Conservation (phyloP, 352 stramenopile species). For the Globisporangium nodosum region DNA sequence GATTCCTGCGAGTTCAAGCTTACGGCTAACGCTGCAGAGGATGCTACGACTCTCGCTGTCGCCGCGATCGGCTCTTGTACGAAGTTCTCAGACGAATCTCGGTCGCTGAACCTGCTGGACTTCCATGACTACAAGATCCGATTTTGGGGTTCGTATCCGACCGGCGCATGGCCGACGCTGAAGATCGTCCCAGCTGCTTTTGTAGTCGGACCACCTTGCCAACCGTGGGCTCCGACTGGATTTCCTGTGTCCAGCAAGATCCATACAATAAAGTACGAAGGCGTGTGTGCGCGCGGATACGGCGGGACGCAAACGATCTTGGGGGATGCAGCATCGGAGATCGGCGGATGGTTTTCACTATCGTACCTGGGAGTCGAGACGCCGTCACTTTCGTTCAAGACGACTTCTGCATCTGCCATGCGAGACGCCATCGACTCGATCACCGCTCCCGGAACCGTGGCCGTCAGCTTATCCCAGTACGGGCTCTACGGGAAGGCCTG, state of each 20-base stretch:
- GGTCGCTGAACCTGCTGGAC: constrained; percentile 55
- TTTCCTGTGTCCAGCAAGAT: constrained; percentile 44
- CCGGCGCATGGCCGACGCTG: constrained; percentile 64
- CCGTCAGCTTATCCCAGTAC: constrained; percentile 70
- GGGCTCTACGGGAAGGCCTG: constrained; percentile 77
- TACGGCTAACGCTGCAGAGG: constrained; percentile 5
- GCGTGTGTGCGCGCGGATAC: constrained; percentile 38
- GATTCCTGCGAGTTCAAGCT: constrained; percentile 60
- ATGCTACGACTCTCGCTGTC: constrained; percentile 28
- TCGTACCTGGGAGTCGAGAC: constrained; percentile 85
- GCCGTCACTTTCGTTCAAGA: constrained; percentile 48
- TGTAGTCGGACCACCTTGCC: constrained; percentile 14
- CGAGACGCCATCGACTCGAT: constrained; percentile 87
- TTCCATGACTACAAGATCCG: constrained; percentile 69
- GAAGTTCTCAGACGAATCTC: constrained; percentile 36
- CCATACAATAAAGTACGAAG: constrained; percentile 69
- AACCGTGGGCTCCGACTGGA: constrained; percentile 24
- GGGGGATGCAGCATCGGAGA: constrained; percentile 60
- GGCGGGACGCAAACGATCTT: constrained; percentile 65
- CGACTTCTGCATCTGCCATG: constrained; percentile 78
- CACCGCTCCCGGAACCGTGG: constrained; percentile 68
- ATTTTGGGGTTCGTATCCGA: constrained; percentile 65
- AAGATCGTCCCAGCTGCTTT: constrained; percentile 39
- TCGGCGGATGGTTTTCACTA: constrained; percentile 90
- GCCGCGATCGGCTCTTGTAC: constrained; percentile 21